Conservation (phyloP, 306 rosid genomes). For the Quercus alba region DNA sequence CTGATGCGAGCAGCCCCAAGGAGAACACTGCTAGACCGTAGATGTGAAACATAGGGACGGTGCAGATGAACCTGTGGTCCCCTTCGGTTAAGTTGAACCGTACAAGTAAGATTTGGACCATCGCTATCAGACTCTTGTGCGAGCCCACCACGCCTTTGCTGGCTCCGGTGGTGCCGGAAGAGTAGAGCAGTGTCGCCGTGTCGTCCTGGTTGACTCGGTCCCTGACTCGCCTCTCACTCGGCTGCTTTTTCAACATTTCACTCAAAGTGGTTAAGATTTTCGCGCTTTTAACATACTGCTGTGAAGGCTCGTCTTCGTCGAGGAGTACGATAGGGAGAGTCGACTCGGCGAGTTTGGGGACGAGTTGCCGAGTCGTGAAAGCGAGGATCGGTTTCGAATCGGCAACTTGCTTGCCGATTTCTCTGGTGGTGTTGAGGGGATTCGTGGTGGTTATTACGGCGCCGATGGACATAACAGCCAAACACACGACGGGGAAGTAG, state of each 20-base stretch:
- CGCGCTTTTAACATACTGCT: background rate
- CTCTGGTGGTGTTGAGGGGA: slow-evolving; percentile 77
- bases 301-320: slow-evolving; percentile 13
- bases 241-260: slow-evolving; percentile 48
- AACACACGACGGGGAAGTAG: slow-evolving; percentile 72
- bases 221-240: slow-evolving; percentile 16
- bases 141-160: slow-evolving; percentile 93
- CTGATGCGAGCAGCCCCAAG: slow-evolving; percentile 53
- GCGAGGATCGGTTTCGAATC: slow-evolving; percentile 73
- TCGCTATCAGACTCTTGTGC: slow-evolving; percentile 63
- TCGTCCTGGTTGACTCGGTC: slow-evolving; percentile 66
- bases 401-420: slow-evolving; percentile 73
- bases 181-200: slow-evolving; percentile 79
- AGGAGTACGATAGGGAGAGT: slow-evolving; percentile 56
- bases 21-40: slow-evolving; percentile 76
- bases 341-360: slow-evolving; percentile 51
- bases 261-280: slow-evolving; percentile 30
- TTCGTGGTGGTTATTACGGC: slow-evolving; percentile 87
- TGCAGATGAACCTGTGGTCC: slow-evolving; percentile 62
- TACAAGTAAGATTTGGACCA: slow-evolving; percentile 47
- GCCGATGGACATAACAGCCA: slow-evolving; percentile 86
- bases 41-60: slow-evolving; percentile 91
- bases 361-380: slow-evolving; percentile 55
- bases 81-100: slow-evolving; percentile 36
- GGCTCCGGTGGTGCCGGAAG: slow-evolving; percentile 88